Base-by-base conservation (phyloP, 2,329 filamentous ascomycete genomes). In the Exophiala viscosa region DNA sequence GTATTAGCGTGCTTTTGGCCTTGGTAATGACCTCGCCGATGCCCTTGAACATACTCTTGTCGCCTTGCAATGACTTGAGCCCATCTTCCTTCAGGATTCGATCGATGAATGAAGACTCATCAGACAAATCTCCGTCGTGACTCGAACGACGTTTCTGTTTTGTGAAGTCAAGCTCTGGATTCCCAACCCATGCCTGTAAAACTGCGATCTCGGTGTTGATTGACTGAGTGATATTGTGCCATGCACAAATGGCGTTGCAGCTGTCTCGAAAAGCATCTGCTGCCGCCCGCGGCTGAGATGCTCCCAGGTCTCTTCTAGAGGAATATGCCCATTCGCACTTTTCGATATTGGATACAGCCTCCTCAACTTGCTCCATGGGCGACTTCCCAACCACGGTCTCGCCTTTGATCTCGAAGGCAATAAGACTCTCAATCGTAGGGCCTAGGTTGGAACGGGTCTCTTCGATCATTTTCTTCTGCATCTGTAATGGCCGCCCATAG, bases 161-260 rank as follows among this genome's bases (percentile, higher is more conserved):
- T 45, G 84, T 84, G 67, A 97, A 99, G 70, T 97, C 90, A 35
- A 99, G 80, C 66, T 96, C 91, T 34, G 91, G 85, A 66, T 99
- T 99, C 49, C 93, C 93, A 20, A 99, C 93, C 93, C 93, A 99
- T 58, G 87, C 90, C 69, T 93, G 91, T 58, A 99, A 72, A 59
- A 97, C 91, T 11, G 85, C 84, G 54, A 99, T 81, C 69, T 99
- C 89, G 2, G 89, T 96, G 69, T 95, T 96, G 77, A 99, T 97
- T 66, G 96, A 84, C 66, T 92, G 85, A 31, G 91, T 96, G 46
- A 91, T 96, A 70, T 97, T 99, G 76, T 96, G 87, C 93, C 93
- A 99, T 2, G 92, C 86, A 57, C 96, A 84, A 60, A 99, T 86
- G 44, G 92, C 87, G 67, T 95, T 88, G 65, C 87, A 93, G 23